phyloP scores from a whole-genome alignment of 176 grass and related monocot species.

The Luzula sylvatica region DNA sequence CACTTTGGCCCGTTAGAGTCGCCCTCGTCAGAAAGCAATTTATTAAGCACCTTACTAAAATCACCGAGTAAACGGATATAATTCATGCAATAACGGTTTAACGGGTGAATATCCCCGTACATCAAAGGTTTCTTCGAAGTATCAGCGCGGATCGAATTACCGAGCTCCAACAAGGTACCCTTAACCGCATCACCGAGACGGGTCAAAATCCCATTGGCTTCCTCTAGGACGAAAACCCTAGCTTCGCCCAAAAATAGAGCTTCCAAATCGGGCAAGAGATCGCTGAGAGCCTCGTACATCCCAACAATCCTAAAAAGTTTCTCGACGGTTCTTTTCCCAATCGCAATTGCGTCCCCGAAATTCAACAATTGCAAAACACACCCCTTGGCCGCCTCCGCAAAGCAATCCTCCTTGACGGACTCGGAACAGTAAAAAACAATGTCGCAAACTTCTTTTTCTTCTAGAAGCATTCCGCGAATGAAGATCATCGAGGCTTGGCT shows the following conservation, averaged over 20 bases:
- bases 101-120: slow-evolving; percentile 67
- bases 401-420: slow-evolving; percentile 64
- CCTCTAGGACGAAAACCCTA: slow-evolving; percentile 45
- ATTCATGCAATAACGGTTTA: slow-evolving; percentile 86
- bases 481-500: slow-evolving; percentile 67
- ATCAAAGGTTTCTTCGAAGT: slow-evolving; percentile 43
- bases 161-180: slow-evolving; percentile 52
- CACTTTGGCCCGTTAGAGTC: neutral
- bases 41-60: slow-evolving; percentile 51
- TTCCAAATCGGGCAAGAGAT: slow-evolving; percentile 51
- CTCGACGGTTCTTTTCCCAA: slow-evolving; percentile 54
- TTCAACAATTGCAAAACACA: slow-evolving; percentile 82
- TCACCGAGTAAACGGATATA: slow-evolving; percentile 60
- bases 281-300: slow-evolving; percentile 72
- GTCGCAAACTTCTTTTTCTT: slow-evolving; percentile 59
- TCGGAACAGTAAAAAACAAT: slow-evolving; percentile 36
- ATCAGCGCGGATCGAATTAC: slow-evolving; percentile 60
- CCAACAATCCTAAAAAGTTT: slow-evolving; percentile 81
- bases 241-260: slow-evolving; percentile 52
- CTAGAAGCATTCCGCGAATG: slow-evolving; percentile 38
- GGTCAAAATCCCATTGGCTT: slow-evolving; percentile 40
- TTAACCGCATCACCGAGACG: slow-evolving; percentile 61
- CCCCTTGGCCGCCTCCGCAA: slow-evolving; percentile 58
- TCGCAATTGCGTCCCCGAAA: slow-evolving; percentile 79
- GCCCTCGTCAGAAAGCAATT: slow-evolving; percentile 39